These are phyloP conservation scores for Cutaneotrichosporon spelunceum DNA, from an alignment of 1,284 basidiomycete genomes.

Conservation along the genomic window DNA sequence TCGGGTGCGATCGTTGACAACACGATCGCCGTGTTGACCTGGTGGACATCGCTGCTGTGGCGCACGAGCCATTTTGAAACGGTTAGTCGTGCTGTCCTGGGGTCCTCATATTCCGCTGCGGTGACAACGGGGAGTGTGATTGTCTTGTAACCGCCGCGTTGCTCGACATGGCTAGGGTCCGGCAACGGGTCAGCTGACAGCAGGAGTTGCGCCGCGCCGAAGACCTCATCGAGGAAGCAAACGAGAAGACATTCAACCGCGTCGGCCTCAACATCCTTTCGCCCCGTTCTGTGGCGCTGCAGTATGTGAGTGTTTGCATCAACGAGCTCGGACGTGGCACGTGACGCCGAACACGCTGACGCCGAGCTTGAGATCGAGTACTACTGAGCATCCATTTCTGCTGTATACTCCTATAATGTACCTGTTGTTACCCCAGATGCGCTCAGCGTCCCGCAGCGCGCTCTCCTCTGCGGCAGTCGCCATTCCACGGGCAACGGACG, in stretches of 20 bases:
- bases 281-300: constrained; percentile 53
- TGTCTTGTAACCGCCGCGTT: neutral
- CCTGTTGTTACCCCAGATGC: constrained; percentile 1
- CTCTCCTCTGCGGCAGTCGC: neutral
- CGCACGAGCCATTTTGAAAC: constrained; percentile 51
- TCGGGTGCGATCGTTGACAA: constrained; percentile 51
- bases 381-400: constrained; percentile 1
- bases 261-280: constrained; percentile 53
- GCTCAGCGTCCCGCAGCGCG: neutral
- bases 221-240: constrained; percentile 43
- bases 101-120: neutral
- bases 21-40: constrained; percentile 49
- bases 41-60: constrained; percentile 51
- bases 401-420: constrained; percentile 9
- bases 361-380: constrained; percentile 10
- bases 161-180: neutral
- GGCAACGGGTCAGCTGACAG: constrained; percentile 5
- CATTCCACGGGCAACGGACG: neutral
- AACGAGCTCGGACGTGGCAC: neutral
- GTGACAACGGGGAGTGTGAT: neutral
- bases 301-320: constrained; percentile 50
- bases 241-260: constrained; percentile 51
- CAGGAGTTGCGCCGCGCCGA: constrained; percentile 51
- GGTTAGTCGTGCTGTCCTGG: constrained; percentile 36
- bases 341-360: neutral